A percentile compares a stretch with the other conserved stretches of the same genome.
These are phyloP conservation scores for Fraxinus dipetala DNA, from an alignment of 305 asterid species.

Conservation along the genomic window DNA sequence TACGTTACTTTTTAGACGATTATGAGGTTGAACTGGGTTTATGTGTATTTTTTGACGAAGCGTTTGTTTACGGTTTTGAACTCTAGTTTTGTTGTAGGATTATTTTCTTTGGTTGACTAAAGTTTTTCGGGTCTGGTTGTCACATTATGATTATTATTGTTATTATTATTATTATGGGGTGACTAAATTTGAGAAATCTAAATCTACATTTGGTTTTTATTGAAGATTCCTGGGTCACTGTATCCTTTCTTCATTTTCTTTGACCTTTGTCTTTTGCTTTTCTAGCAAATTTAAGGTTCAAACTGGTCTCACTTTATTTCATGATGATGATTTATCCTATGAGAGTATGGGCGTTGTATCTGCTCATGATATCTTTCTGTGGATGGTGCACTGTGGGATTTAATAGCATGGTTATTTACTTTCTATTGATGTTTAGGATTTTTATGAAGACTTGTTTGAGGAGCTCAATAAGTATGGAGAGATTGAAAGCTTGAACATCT, in stretches of 20 bases:
- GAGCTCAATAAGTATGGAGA: slow-evolving; percentile 90
- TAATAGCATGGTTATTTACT: not conserved
- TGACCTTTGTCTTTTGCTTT: not conserved
- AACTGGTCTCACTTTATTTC: not conserved
- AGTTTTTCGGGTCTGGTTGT: not conserved
- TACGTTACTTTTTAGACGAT: not conserved
- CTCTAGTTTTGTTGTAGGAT: not conserved
- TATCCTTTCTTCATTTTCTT: not conserved
- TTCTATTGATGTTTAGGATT: slow-evolving; percentile 46
- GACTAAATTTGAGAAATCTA: not conserved
- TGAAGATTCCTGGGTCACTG: not conserved
- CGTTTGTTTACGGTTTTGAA: not conserved
- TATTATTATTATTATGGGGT: not conserved
- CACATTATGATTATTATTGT: not conserved
- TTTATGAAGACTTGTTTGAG: slow-evolving; percentile 90
- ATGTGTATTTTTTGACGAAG: not conserved
- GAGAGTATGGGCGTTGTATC: not conserved
- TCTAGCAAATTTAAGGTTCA: not conserved
- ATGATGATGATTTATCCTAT: not conserved
- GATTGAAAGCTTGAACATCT: slow-evolving; percentile 83
- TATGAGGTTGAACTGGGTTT: not conserved
- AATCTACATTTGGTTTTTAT: not conserved
- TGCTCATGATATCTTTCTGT: not conserved
- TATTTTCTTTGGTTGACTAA: not conserved
- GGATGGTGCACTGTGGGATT: not conserved